Conservation (phyloP, 495 filamentous ascomycete species). For the Trichoderma erinaceum region DNA sequence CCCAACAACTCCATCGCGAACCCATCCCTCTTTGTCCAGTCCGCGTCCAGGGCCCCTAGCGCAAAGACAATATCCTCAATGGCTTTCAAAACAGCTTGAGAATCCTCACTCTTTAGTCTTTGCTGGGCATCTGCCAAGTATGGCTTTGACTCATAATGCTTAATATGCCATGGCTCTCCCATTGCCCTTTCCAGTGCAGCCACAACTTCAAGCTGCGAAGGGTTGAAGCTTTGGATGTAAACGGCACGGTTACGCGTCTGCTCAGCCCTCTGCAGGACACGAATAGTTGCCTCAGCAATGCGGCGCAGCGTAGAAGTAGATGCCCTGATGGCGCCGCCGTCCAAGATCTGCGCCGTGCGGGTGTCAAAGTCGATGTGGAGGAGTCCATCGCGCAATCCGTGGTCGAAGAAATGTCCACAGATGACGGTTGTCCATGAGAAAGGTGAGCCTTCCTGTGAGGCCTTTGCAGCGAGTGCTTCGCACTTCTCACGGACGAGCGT, state of each 20-base stretch:
- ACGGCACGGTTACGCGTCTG: constrained; percentile 41
- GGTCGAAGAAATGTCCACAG: constrained; percentile 43
- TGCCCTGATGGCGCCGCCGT: constrained; percentile 36
- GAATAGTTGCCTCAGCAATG: constrained; percentile 34
- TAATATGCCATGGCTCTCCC: constrained; percentile 26
- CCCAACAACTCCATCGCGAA: constrained; percentile 28
- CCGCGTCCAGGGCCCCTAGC: constrained; percentile 25
- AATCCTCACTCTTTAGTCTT: constrained; percentile 11
- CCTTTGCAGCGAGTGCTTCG: constrained; percentile 18
- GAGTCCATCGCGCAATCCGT: constrained; percentile 32
- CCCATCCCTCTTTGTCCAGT: constrained; percentile 24
- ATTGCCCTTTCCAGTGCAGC: constrained; percentile 34
- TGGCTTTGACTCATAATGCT: constrained; percentile 15
- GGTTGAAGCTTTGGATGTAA: constrained; percentile 37
- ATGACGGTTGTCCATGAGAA: constrained; percentile 39
- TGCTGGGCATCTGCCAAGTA: constrained; percentile 22
- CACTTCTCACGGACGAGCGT: constrained; percentile 22
- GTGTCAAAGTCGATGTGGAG: constrained; percentile 33
- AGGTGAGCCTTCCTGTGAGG: background rate
- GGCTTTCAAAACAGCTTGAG: constrained; percentile 19
- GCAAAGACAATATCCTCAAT: constrained; percentile 30
- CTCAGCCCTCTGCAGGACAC: constrained; percentile 32
- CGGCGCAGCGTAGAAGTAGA: constrained; percentile 33
- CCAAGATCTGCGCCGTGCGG: constrained; percentile 32
- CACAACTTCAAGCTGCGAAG: constrained; percentile 42